These are phyloP conservation scores for Plasmodium coatneyi DNA, from an alignment of 169 alveolate genomes.

Conservation along the genomic window DNA sequence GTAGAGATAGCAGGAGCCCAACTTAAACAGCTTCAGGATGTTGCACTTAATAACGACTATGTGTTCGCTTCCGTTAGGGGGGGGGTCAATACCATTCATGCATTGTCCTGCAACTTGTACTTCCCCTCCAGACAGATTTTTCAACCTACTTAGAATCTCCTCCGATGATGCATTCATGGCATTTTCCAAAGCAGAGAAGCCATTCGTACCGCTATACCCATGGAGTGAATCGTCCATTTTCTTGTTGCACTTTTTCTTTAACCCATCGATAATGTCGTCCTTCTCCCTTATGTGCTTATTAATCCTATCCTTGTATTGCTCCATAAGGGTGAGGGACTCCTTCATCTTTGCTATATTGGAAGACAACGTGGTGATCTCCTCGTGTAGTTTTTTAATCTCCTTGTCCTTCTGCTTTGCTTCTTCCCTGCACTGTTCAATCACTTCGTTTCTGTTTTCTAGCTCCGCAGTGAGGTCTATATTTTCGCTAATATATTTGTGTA, in stretches of 20 bases:
- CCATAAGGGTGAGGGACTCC: slow-evolving; percentile 40
- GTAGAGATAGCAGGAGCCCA: slow-evolving; percentile 51
- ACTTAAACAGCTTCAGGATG: slow-evolving; percentile 31
- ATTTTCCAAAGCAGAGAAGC: neutral
- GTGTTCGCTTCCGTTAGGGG: neutral
- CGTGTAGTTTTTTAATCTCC: slow-evolving; percentile 9
- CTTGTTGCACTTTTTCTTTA: slow-evolving; percentile 1
- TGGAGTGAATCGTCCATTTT: slow-evolving; percentile 3
- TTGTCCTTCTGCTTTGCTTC: slow-evolving; percentile 23
- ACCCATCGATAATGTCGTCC: slow-evolving; percentile 34
- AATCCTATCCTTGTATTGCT: slow-evolving; percentile 20
- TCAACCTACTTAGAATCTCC: neutral
- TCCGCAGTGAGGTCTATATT: slow-evolving; percentile 64
- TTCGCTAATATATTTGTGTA: slow-evolving; percentile 51
- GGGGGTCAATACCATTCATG: neutral
- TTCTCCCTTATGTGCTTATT: slow-evolving; percentile 46
- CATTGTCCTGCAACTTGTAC: neutral
- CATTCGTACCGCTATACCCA: neutral
- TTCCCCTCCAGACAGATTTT: neutral
- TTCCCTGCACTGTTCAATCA: slow-evolving; percentile 30
- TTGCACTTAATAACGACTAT: slow-evolving; percentile 35
- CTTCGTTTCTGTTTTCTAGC: slow-evolving; percentile 41
- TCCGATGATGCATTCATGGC: neutral
- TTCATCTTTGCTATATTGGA: slow-evolving; percentile 5
- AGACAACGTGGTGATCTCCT: neutral